Evolutionary conservation across 1,139 yeast genomes (phyloP), one percentile per base, ranked within the genome.

Genomic region (Debaryomyces robertsiae): DNA sequence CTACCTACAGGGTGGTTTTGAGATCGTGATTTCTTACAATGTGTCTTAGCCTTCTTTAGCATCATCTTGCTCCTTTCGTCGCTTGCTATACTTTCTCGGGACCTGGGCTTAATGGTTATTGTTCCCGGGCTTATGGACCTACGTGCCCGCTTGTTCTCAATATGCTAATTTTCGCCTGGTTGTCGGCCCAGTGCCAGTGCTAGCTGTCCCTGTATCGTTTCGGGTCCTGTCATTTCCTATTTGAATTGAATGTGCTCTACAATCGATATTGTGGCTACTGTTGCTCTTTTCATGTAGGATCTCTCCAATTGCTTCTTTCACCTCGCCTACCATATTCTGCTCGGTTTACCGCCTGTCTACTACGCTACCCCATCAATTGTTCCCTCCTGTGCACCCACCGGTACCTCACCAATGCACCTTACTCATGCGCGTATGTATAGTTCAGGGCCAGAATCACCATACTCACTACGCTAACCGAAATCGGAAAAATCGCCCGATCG

Each of bases 1-100:
- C 83, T 6, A 80, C 90, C 5, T 82, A 60, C 57, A 78, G 78
- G 51, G 63, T 81, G 24, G 38, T 43, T 19, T 34, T 40, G 36
- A 33, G 25, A 13, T 11, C 30, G 2, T 33, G 24, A 23, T 9
- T 19, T 5, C n/a, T n/a, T 11, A 17, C 9, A 24, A 16, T 24
- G 17, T 29, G 14, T 31, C 16, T 18, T 11, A 16, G 25, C 24
- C 19, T 31, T 23, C 17, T 17, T n/a, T 19, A 3, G 15, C 15
- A 9, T 2, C 9, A 11, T 18, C 27, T 9, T 18, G 3, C 22
- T 19, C 5, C 7, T 6, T 19, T 19, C 7, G 22, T 19, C 22
- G 5, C 22, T 19, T 19, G 22, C 22, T 19, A 19, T 19, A 19
- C 7, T 19, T 19, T 19, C 30, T 7, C 19, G n/a, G 2, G 9